Evolutionary conservation across 148 eudicot species (phyloP), one percentile per base, ranked within the genome.

Genomic region (Rhododendron ovatum): DNA sequence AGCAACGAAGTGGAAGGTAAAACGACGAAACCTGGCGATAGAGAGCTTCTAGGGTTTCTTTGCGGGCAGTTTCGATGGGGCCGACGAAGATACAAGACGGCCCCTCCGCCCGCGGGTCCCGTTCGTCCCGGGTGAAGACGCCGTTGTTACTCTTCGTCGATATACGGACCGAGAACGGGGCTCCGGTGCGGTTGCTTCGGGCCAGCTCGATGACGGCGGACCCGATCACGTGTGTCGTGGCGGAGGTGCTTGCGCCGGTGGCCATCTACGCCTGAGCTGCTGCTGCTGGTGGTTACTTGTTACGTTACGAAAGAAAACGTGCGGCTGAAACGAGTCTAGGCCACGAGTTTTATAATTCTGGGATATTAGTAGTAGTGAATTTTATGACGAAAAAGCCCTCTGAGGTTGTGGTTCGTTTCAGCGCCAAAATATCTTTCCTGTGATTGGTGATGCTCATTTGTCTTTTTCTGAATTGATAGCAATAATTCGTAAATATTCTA

Each of bases 31-130:
- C 99, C 88, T 96, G 99, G 28, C 95, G 95, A 80, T 96, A 95
- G 73, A 95, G 98, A 53, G 99, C 99, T 86, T 96, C 99, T 0
- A 96, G 94, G 20, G 96, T 96, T 92, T 96, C 99, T 88, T 95
- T 94, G 48, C 93, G 93, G 35, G 98, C 99, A 30, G 93, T 90
- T 85, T 96, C 99, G 30, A 96, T 26, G 18, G 98, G 96, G 7
- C 98, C 99, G 74, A 95, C 96, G 75, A 95, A 92, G 45, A 96
- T 86, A 77, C 99, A 96, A 9, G 99, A 96, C 0, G 98, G 98
- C 73, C 95, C 98, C 75, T 95, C 93, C 88, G 80, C 76, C 65
- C 74, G 88, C 74, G 88, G 53, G 26, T 80, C 79, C 78, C 81
- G 88, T 30, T 83, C 87, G 85, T 47, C 84, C 9, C 81, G 80